phyloP scores from a whole-genome alignment of 129 eudicot species.

The Arctium minus region DNA sequence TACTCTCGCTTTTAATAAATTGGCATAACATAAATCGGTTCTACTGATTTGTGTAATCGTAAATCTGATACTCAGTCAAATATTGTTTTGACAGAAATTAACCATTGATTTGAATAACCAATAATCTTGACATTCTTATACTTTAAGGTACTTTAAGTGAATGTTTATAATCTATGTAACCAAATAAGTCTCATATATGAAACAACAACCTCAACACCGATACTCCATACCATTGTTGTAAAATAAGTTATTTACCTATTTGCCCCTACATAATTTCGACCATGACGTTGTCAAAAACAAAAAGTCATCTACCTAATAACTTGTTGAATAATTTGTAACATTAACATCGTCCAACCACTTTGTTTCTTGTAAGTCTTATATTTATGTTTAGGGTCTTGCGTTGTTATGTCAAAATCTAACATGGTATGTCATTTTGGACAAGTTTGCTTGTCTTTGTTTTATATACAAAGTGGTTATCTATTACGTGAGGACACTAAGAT shows the following conservation, averaged over 20 bases:
- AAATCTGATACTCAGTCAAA: not conserved
- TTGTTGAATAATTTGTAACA: not conserved
- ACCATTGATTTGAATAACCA: not conserved
- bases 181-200: not conserved
- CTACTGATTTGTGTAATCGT: not conserved
- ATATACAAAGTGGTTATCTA: not conserved
- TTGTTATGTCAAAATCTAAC: slow-evolving; percentile 7
- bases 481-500: not conserved
- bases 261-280: not conserved
- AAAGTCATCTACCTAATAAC: not conserved
- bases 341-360: not conserved
- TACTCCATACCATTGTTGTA: not conserved
- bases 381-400: not conserved
- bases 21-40: too few relatives aligned
- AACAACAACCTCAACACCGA: not conserved
- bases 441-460: not conserved
- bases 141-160: not conserved
- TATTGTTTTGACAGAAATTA: too few relatives aligned
- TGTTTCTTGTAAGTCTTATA: not conserved
- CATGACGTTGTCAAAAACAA: not conserved
- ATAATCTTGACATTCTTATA: not conserved
- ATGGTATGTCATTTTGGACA: not conserved
- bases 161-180: not conserved
- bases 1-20: too few relatives aligned
- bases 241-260: not conserved